These are phyloP conservation scores for Lomentospora prolificans DNA, from an alignment of 2,329 filamentous ascomycete genomes.

Conservation along the genomic window DNA sequence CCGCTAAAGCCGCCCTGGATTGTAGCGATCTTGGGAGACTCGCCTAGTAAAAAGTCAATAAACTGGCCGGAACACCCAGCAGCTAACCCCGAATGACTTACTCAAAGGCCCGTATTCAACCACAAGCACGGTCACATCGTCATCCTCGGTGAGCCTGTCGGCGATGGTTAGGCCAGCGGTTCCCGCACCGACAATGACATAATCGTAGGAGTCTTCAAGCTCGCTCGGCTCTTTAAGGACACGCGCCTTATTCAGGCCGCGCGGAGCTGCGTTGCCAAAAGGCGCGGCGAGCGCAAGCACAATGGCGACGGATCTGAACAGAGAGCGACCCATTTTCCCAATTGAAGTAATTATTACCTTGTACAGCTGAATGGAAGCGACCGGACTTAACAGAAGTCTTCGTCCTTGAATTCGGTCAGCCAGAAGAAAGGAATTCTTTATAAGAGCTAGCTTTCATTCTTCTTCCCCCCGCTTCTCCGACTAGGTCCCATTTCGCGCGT, in stretches of 20 bases:
- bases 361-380: too few species aligned
- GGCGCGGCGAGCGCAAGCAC: constrained; percentile 1
- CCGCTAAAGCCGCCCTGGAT: constrained; percentile 9
- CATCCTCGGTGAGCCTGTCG: constrained; percentile 13
- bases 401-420: neutral
- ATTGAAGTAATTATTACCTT: too few species aligned
- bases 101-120: constrained; percentile 12
- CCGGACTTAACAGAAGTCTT: too few species aligned
- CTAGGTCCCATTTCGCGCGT: neutral
- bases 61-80: neutral
- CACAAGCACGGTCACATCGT: constrained; percentile 13
- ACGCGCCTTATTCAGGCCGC: constrained; percentile 5
- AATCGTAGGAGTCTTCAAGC: constrained; percentile 12
- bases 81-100: neutral
- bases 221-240: neutral
- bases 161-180: constrained; percentile 13
- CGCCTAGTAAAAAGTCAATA: neutral
- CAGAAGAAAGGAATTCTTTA: neutral
- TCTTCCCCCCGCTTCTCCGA: neutral
- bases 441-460: neutral
- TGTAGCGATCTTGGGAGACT: constrained; percentile 6
- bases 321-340: constrained; percentile 5
- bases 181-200: constrained; percentile 16
- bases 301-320: neutral
- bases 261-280: neutral